These are phyloP conservation scores for Miscanthus sacchariflorus DNA, from an alignment of 202 grass and related monocot species.

Conservation along the genomic window DNA sequence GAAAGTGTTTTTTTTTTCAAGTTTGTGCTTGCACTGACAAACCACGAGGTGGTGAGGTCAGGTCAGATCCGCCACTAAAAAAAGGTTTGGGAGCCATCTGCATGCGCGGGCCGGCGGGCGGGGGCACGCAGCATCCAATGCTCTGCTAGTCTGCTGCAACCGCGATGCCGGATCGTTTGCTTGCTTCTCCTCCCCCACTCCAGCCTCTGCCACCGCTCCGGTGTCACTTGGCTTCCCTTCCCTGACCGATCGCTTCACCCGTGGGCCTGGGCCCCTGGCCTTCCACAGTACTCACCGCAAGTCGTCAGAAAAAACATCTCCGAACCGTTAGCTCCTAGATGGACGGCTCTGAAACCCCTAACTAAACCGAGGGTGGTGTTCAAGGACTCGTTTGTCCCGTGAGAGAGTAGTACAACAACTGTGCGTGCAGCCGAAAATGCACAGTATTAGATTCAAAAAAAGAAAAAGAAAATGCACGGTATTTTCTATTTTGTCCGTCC, in stretches of 20 bases:
- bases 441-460: no score
- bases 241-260: conserved; percentile 22
- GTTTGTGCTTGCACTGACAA: conserved; percentile 7
- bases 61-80: conserved; percentile 25
- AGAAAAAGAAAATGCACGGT: not conserved
- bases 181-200: conserved; percentile 42
- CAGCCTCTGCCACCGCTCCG: conserved; percentile 8
- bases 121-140: conserved; percentile 46
- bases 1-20: not conserved
- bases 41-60: not conserved
- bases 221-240: not conserved
- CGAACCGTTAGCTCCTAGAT: not conserved
- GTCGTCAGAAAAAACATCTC: not conserved
- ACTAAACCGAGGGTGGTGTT: not conserved
- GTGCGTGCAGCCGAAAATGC: not conserved
- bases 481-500: not conserved
- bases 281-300: not conserved
- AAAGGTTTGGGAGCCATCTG: conserved; percentile 40
- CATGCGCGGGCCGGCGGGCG: not conserved
- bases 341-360: not conserved
- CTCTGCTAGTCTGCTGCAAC: conserved; percentile 16
- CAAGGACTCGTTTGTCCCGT: not conserved
- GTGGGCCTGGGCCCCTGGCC: not conserved
- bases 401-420: not conserved
- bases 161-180: conserved; percentile 5